Evolutionary conservation across 768 basidiomycete species (phyloP).

Genomic region (Termitomyces sp.): DNA sequence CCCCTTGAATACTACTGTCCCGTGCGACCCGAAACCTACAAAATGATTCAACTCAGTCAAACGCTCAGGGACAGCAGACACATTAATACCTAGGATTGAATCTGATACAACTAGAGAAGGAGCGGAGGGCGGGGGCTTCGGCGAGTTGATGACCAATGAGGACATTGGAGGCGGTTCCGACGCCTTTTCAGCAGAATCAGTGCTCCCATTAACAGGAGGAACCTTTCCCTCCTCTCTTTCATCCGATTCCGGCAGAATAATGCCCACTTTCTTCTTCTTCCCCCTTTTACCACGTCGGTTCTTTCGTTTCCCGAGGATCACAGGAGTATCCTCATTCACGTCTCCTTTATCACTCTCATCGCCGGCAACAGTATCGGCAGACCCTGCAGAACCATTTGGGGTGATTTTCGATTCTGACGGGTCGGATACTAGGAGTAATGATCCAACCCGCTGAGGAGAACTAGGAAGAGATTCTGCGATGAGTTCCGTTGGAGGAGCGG

Average conservation of each 20-base stretch:
- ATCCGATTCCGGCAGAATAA: constrained; percentile 30
- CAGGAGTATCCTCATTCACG: constrained; percentile 23
- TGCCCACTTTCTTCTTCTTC: constrained; percentile 45
- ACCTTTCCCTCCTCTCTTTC: constrained; percentile 24
- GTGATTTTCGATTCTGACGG: background rate
- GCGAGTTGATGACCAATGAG: constrained; percentile 18
- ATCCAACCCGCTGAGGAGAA: background rate
- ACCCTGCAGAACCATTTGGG: constrained; percentile 2
- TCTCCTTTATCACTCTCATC: constrained; percentile 53
- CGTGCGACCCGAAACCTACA: constrained; percentile 90
- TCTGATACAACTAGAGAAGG: constrained; percentile 70
- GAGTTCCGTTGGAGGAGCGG: background rate
- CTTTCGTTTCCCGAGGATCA: constrained; percentile 23
- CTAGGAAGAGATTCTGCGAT: background rate
- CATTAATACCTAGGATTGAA: constrained; percentile 57
- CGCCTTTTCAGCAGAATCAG: constrained; percentile 1
- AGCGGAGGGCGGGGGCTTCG: constrained; percentile 19
- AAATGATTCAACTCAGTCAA: background rate
- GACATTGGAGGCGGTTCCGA: constrained; percentile 12
- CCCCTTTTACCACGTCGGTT: constrained; percentile 32
- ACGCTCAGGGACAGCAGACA: background rate
- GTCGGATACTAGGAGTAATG: background rate
- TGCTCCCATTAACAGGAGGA: constrained; percentile 20
- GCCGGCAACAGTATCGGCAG: constrained; percentile 24
- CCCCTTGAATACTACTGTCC: constrained; percentile 92